Percentiles rank a stretch among this genome's conserved stretches.
These are phyloP conservation scores for Cichorium intybus DNA, from an alignment of 140 eudicot species.

Conservation along the genomic window DNA sequence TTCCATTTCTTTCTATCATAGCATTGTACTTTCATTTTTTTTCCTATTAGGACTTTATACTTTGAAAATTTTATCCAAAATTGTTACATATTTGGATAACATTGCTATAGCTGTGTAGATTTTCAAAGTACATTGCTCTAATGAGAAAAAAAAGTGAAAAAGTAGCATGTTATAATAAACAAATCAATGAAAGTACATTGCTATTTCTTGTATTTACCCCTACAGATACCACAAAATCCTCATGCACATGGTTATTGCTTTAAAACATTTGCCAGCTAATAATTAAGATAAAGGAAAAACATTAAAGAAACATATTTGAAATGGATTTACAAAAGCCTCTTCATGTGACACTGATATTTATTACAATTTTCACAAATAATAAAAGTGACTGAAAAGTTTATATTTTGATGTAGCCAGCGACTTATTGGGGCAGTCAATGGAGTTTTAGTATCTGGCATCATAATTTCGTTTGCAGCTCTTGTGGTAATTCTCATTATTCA, in stretches of 20 bases:
- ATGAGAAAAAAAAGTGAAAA: background rate
- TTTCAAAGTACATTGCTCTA: background rate
- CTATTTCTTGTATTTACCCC: too few species aligned
- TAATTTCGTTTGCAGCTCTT: conserved; percentile 69
- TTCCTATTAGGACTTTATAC: background rate
- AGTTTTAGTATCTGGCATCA: conserved; percentile 68
- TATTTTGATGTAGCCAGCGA: conserved; percentile 61
- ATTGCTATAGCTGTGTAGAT: background rate
- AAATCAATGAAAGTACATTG: too few species aligned
- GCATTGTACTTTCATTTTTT: too few species aligned
- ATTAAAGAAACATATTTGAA: background rate
- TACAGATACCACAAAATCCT: conserved; percentile 7
- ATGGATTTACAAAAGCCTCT: background rate
- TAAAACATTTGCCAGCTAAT: background rate
- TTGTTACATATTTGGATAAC: too few species aligned
- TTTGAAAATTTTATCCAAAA: too few species aligned
- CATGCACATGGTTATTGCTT: conserved; percentile 15
- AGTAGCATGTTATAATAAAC: too few species aligned
- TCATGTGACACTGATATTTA: background rate
- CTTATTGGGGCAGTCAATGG: conserved; percentile 86
- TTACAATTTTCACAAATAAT: conserved; percentile 13
- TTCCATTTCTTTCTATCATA: too few species aligned
- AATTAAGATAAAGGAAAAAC: background rate
- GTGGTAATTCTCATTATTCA: conserved; percentile 54
- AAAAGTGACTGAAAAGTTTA: conserved; percentile 21